Evolutionary conservation across 75 land plant species (phyloP).

Genomic region (Cunninghamia lanceolata): DNA sequence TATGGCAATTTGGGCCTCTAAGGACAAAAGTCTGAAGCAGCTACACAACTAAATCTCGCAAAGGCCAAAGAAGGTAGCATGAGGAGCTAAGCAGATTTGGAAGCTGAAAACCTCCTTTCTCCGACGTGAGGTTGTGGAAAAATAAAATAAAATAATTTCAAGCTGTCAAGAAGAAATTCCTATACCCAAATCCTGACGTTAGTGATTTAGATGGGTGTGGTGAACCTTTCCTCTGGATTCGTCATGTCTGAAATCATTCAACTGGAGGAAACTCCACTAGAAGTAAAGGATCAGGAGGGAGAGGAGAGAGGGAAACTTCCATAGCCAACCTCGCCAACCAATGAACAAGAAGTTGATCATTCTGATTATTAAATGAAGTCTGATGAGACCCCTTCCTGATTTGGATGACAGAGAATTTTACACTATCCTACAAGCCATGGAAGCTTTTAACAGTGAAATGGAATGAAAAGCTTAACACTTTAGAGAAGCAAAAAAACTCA

Average conservation of each 20-base stretch:
- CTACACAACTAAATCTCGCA: not conserved
- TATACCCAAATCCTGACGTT: not conserved
- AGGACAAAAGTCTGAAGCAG: not conserved
- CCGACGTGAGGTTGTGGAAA: not conserved
- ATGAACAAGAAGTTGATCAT: too few relatives aligned
- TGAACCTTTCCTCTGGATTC: not conserved
- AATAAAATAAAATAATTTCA: not conserved
- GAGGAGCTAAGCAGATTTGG: not conserved
- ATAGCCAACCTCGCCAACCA: not conserved
- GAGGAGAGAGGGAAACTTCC: not conserved
- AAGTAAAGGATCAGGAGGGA: not conserved
- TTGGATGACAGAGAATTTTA: too few relatives aligned
- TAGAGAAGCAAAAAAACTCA: too few relatives aligned
- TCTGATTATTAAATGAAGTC: too few relatives aligned
- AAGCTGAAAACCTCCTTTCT: not conserved
- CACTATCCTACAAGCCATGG: too few relatives aligned
- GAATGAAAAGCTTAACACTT: too few relatives aligned
- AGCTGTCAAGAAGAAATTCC: not conserved
- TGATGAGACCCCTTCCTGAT: too few relatives aligned
- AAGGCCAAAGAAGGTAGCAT: not conserved
- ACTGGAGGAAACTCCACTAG: not conserved
- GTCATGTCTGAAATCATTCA: not conserved
- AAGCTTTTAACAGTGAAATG: too few relatives aligned
- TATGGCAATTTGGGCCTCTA: not conserved
- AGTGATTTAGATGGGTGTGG: not conserved